These are phyloP conservation scores for Leccinum rimulosum DNA, from an alignment of 768 basidiomycete genomes.

Conservation along the genomic window DNA sequence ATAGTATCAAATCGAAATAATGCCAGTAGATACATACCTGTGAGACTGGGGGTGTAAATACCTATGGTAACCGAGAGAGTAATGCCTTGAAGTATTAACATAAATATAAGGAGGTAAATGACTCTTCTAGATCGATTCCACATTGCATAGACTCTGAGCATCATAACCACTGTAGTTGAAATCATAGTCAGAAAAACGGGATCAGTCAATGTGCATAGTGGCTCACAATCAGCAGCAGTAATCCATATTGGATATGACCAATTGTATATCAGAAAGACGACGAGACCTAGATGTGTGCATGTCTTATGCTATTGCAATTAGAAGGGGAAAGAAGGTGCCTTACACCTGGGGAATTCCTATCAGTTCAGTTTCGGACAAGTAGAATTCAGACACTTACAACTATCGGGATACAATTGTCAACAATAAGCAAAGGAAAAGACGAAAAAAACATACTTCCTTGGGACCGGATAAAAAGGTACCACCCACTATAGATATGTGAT, in stretches of 20 bases:
- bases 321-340: background rate
- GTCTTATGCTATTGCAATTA: background rate
- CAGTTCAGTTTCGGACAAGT: background rate
- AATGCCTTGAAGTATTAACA: background rate
- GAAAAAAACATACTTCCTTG: background rate
- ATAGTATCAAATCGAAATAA: background rate
- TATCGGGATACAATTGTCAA: background rate
- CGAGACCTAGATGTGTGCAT: background rate
- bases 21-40: background rate
- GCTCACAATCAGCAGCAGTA: background rate
- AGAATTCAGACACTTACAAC: background rate
- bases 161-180: background rate
- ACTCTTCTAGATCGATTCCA: background rate
- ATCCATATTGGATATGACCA: background rate
- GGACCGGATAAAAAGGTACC: background rate
- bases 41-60: fast-evolving
- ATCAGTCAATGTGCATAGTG: background rate
- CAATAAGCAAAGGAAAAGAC: background rate
- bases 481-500: background rate
- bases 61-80: background rate
- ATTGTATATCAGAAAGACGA: background rate
- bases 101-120: background rate
- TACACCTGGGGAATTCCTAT: background rate
- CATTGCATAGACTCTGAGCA: background rate
- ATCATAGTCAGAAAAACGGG: background rate